Evolutionary conservation across 306 rosid genomes (phyloP).

Genomic region (Trichosanthes truncata): DNA sequence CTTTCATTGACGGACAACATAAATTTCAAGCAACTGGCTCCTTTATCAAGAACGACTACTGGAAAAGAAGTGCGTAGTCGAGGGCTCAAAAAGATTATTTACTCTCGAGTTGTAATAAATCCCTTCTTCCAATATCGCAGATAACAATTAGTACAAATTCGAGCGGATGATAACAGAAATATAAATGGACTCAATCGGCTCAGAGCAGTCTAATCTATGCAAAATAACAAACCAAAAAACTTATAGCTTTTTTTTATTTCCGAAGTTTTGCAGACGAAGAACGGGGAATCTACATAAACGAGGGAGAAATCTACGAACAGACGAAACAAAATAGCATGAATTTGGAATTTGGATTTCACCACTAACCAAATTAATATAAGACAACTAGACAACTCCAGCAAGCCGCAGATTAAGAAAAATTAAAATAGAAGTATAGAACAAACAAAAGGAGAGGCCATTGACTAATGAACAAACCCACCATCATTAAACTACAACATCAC

Average conservation of each 20-base stretch:
- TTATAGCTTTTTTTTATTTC: not conserved
- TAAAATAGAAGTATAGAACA: not conserved
- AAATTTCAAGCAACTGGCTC: not conserved
- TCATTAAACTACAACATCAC: not conserved
- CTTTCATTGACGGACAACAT: not conserved
- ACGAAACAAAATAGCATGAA: not conserved
- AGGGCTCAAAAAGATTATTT: not conserved
- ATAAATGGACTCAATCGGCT: not conserved
- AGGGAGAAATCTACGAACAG: constrained; percentile 2
- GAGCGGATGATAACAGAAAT: not conserved
- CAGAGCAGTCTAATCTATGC: not conserved
- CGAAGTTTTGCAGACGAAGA: not conserved
- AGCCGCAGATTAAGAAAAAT: not conserved
- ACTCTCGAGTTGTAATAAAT: too few relatives aligned
- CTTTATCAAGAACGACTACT: not conserved
- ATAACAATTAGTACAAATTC: not conserved
- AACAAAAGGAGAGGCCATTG: not conserved
- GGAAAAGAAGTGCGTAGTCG: not conserved
- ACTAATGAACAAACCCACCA: not conserved
- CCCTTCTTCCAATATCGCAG: not conserved
- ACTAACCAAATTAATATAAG: not conserved
- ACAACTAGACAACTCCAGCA: not conserved
- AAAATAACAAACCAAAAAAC: not conserved
- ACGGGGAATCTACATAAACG: not conserved
- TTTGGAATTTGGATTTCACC: not conserved